Evolutionary conservation across 306 rosid genomes (phyloP).

Genomic region (Benincasa hispida): DNA sequence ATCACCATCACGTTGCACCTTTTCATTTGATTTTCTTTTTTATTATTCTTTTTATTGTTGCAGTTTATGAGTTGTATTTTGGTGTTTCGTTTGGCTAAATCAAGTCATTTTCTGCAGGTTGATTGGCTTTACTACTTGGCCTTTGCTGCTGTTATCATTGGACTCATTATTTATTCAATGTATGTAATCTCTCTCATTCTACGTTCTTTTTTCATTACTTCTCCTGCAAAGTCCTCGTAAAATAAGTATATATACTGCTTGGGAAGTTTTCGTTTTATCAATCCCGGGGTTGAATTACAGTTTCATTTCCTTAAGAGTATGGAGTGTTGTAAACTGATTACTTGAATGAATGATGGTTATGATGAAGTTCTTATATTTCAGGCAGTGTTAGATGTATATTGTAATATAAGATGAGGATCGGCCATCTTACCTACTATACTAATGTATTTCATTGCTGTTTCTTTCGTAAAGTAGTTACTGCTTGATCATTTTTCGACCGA

Average conservation of each 20-base stretch:
- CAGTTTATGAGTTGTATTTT: not conserved
- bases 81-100: not conserved
- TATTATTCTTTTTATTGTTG: not conserved
- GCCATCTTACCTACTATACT: not conserved
- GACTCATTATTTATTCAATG: slow-evolving; percentile 80
- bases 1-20: not conserved
- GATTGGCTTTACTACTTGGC: slow-evolving; percentile 96
- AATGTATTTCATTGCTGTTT: not conserved
- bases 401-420: not conserved
- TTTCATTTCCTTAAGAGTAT: not conserved
- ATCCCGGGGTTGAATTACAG: not conserved
- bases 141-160: slow-evolving; percentile 55
- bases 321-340: not conserved
- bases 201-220: not conserved
- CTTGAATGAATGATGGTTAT: not conserved
- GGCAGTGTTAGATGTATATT: not conserved
- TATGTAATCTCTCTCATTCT: slow-evolving; percentile 22
- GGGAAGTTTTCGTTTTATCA: not conserved
- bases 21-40: not conserved
- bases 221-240: not conserved
- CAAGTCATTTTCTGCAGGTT: slow-evolving; percentile 37
- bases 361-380: not conserved
- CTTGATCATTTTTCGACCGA: not conserved
- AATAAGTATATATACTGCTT: not conserved
- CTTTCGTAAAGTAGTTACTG: not conserved